Base-by-base conservation (phyloP, 129 eudicot genomes). In the Apium graveolens region DNA sequence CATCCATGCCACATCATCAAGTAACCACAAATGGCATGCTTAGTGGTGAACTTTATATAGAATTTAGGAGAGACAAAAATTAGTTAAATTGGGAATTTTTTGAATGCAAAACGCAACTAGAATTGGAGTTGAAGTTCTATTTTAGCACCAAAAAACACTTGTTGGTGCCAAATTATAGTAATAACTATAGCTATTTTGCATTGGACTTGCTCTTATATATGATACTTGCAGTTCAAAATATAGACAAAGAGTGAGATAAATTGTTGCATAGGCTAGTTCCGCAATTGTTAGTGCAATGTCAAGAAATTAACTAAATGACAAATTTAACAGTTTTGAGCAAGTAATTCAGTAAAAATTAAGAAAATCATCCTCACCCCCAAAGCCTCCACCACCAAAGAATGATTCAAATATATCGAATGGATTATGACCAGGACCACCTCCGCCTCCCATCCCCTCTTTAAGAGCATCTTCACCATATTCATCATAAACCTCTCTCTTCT, bases 381-480 rank as follows among this genome's bases (percentile, higher is more conserved):
- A 91, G 20, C 81, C 92, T 66, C 91, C 89, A 26, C 91, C 89
- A 32, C 86, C 85, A 46, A 91, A 91, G 78, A 91, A 87, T 42
- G 86, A 84, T 79, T 86, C 89, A 78, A 91, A 91, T 72, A 91
- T 82, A 74, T 89, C 94, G 73, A 89, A 89, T 1, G 94, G 97
- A 48, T 79, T 83, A 62, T 87, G 87, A 65, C 78, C 85, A 16
- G 82, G 74, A 16, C 84, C 76, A 31, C 83, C 79, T 26, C 90
- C 86, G 24, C 89, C 91, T 69, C 94, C 97, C 88, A 87, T 87
- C 73, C 97, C 97, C 78, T 91, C 93, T 82, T 91, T 89, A 62
- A 91, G 86, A 53, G 91, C 97, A 81, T 91, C 95, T 86, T 91
- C 94, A 80, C 97, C 97, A 72, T 91, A 91, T 79, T 89, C 83